Base-by-base conservation (phyloP, 1,284 basidiomycete species). In the Ceratobasidium theobromae region DNA sequence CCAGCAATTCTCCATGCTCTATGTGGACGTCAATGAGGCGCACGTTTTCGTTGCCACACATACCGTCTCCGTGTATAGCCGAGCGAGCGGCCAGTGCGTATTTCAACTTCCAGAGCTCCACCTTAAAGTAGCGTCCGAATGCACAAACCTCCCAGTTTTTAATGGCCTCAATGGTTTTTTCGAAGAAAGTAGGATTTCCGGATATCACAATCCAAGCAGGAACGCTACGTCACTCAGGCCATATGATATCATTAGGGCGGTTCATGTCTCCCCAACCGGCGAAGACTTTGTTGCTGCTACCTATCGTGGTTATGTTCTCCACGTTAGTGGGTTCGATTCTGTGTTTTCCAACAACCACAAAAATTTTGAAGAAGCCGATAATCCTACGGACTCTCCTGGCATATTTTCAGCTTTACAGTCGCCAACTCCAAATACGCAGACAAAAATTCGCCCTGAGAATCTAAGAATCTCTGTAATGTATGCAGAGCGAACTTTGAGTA, bases 201-300 rank as follows among this genome's bases (percentile, higher is more conserved):
- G 28, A 30, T 53, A 65, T 40, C 52, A 21, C 23, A 2, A 16
- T n/a, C 52, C 33, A 27, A 21, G 25, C 11, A 33, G 2, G 2
- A 21, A 38, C 32, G 23, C 40, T 0, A 12, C 51, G 8, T 25
- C 8, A 16, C 28, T 25, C 16, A 8, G 23, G 11, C 16, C 28
- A 1, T 25, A 43, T 8, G 60, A 43, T n/a, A 21, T 6, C 25
- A 21, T 65, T 11, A 45, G 32, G 14, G 60, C 60, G 30, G 38
- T 65, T 14, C 58, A 52, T 28, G 58, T 64, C n/a, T 64, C 58
- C 18, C 58, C 58, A 6, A 27, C 46, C 25, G 58, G 58, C 25
- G 48, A 64, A 8, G 48, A 64, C 32, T 64, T 64, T 52, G 48
- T 64, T 52, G 58, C 48, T 28, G 28, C 41, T 8, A 64, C 58